Conservation (phyloP, 371 early-diverging fungal genomes). For the Batkoa obscura region DNA sequence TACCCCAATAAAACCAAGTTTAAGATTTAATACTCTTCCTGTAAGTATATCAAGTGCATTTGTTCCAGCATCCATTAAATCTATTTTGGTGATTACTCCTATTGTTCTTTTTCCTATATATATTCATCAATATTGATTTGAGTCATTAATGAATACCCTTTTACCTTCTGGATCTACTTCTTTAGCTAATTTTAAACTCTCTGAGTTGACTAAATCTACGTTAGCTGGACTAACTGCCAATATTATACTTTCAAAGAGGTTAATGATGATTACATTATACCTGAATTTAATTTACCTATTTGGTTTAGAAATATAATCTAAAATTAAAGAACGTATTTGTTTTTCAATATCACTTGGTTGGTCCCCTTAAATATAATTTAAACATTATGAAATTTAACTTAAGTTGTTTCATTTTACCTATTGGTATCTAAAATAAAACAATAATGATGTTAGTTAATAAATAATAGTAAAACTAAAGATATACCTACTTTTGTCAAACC, state of each 20-base stretch:
- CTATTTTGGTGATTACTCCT: constrained; percentile 86
- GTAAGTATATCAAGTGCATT: constrained; percentile 73
- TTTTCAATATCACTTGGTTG: constrained; percentile 80
- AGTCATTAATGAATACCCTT: not conserved
- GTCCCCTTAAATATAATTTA: constrained; percentile 33
- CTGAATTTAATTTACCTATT: constrained; percentile 40
- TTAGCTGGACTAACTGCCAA: constrained; percentile 89
- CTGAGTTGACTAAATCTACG: constrained; percentile 83
- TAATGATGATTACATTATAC: constrained; percentile 16
- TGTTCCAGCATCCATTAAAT: constrained; percentile 89
- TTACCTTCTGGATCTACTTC: constrained; percentile 73
- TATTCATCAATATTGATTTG: too few relatives aligned
- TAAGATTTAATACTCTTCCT: constrained; percentile 60
- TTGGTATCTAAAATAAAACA: constrained; percentile 16
- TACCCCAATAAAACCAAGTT: constrained; percentile 79
- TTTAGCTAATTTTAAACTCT: constrained; percentile 78
- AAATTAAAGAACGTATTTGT: constrained; percentile 62
- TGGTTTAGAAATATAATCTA: constrained; percentile 69
- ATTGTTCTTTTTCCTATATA: constrained; percentile 64
- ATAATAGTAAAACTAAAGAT: not conserved
- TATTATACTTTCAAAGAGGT: constrained; percentile 47
- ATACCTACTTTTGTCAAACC: constrained; percentile 65
- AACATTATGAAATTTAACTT: not conserved
- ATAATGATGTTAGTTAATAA: too few relatives aligned
- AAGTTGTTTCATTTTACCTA: constrained; percentile 13